Conservation (phyloP, 2,329 filamentous ascomycete genomes). For the Fusarium goolgardi region DNA sequence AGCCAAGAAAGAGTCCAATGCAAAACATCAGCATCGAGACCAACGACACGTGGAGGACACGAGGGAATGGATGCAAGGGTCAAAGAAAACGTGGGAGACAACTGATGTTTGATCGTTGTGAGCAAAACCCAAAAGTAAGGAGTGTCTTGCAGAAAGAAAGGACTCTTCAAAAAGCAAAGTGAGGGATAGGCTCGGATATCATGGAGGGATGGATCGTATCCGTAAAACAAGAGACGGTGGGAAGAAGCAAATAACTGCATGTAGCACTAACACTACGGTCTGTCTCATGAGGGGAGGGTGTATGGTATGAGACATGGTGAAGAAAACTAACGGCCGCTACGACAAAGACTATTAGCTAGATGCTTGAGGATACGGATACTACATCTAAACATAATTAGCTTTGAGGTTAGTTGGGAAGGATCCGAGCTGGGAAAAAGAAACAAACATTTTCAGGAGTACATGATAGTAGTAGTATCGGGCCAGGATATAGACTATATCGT, state of each 20-base stretch:
- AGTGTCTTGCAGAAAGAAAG: neutral
- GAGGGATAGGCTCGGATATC: neutral
- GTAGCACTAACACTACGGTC: neutral
- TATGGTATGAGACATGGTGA: slow-evolving; percentile 18
- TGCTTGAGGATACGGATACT: neutral
- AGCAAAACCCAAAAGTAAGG: slow-evolving; percentile 4
- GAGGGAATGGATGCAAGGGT: slow-evolving; percentile 24
- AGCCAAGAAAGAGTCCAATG: neutral
- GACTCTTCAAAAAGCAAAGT: slow-evolving; percentile 5
- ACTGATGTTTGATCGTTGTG: slow-evolving; percentile 29
- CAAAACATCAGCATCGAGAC: neutral
- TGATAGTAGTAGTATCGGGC: too few species aligned
- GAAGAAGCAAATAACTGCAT: slow-evolving; percentile 25
- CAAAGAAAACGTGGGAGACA: slow-evolving; percentile 30
- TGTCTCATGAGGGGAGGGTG: slow-evolving; percentile 3
- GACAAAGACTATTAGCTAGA: neutral
- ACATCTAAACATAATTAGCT: neutral
- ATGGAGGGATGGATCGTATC: neutral
- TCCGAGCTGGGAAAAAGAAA: neutral
- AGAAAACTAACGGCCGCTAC: slow-evolving; percentile 23
- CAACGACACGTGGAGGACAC: slow-evolving; percentile 44
- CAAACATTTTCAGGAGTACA: neutral
- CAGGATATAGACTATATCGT: neutral
- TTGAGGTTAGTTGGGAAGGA: neutral
- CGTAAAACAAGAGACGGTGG: neutral